Percentiles rank a stretch among this genome's conserved stretches.
phyloP scores from a whole-genome alignment of 495 filamentous ascomycete genomes.

The Coniosporium apollinis region DNA sequence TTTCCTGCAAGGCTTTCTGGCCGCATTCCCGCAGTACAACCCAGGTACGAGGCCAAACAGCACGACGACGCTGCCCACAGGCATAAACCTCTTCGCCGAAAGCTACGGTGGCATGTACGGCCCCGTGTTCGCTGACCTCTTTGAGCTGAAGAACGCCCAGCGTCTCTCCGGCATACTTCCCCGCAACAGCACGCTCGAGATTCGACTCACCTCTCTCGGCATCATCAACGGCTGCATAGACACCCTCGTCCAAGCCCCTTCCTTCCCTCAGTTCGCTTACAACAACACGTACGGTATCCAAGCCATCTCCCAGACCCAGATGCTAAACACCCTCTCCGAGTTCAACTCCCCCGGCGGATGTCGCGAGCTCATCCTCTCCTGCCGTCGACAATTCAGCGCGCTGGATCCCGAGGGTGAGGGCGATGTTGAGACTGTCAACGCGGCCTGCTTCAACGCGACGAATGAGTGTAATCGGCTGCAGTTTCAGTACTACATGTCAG shows the following conservation, averaged over 20 bases:
- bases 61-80: slow-evolving; percentile 22
- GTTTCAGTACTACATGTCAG: not conserved
- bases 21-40: slow-evolving; percentile 50
- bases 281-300: slow-evolving; percentile 26
- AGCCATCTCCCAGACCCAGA: slow-evolving; percentile 12
- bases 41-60: slow-evolving; percentile 27
- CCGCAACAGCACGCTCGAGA: slow-evolving; percentile 23
- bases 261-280: slow-evolving; percentile 14
- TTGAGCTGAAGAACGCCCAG: slow-evolving; percentile 26
- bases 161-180: slow-evolving; percentile 20
- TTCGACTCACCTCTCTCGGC: slow-evolving; percentile 24
- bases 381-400: slow-evolving; percentile 11
- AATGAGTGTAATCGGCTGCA: slow-evolving; percentile 19
- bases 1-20: slow-evolving; percentile 50
- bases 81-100: slow-evolving; percentile 29
- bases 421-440: slow-evolving; percentile 15
- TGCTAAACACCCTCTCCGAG: slow-evolving; percentile 12
- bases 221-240: slow-evolving; percentile 31
- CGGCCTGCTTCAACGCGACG: slow-evolving; percentile 26
- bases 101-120: slow-evolving; percentile 34
- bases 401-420: slow-evolving; percentile 19
- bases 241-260: slow-evolving; percentile 15
- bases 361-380: slow-evolving; percentile 10
- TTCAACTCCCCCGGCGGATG: slow-evolving; percentile 12
- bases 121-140: slow-evolving; percentile 27